These are phyloP conservation scores for Sporothrix inflata DNA, from an alignment of 2,329 filamentous ascomycete genomes.

Conservation along the genomic window DNA sequence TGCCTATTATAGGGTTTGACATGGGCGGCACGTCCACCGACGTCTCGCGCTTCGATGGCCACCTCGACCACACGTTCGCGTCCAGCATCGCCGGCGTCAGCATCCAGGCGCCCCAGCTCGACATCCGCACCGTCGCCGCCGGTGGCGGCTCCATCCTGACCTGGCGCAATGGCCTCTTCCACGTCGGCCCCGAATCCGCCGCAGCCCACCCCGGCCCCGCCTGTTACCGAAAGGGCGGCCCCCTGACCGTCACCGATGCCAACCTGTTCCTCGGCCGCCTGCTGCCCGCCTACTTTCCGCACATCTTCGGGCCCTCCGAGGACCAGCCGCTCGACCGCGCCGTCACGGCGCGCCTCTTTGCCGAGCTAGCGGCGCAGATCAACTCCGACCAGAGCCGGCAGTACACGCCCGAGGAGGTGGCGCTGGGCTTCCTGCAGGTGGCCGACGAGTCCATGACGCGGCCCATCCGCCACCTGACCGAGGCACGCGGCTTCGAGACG, in stretches of 20 bases:
- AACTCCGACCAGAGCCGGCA: no score
- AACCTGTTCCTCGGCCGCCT: conserved; percentile 65
- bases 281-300: conserved; percentile 63
- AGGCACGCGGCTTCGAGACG: conserved; percentile 91
- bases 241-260: conserved; percentile 59
- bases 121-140: conserved; percentile 92
- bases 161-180: conserved; percentile 82
- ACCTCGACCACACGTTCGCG: conserved; percentile 71
- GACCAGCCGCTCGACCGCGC: conserved; percentile 79
- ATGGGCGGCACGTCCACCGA: conserved; percentile 29
- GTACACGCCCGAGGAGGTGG: conserved; percentile 67
- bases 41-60: conserved; percentile 44
- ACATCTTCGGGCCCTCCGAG: no score
- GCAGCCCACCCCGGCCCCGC: conserved; percentile 68
- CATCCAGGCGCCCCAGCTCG: conserved; percentile 85
- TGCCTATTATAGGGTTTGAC: conserved; percentile 75
- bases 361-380: no score
- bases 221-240: conserved; percentile 64
- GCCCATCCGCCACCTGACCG: conserved; percentile 85
- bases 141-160: conserved; percentile 67
- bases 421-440: conserved; percentile 64
- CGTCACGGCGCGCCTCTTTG: no score
- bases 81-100: conserved; percentile 78
- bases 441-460: conserved; percentile 73
- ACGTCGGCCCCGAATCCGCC: conserved; percentile 81